Evolutionary conservation across 345 rosid genomes (phyloP), one percentile per base, ranked within the genome.

Genomic region (Turritis glabra): DNA sequence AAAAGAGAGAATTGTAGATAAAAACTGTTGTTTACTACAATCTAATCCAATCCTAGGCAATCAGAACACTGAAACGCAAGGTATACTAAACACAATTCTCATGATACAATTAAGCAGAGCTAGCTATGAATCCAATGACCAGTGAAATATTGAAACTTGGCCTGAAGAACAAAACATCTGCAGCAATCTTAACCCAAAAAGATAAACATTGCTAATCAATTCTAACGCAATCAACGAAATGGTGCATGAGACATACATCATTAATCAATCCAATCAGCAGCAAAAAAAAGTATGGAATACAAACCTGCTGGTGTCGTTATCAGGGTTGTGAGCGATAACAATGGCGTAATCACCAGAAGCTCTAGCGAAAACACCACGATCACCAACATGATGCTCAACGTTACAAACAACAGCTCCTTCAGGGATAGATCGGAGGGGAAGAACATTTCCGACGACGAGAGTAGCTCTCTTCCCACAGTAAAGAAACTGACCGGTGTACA

Each of bases 331-430:
- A 23, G 89, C 79, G 7, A 89, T 83, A 12, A 87, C 86, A 23
- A 89, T 80, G 15, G 94, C 87, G 30, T 89, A 89, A 69, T 89
- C 94, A 7, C 90, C 86, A 3, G 88, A 86, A 8, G 79, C 71
- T 13, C 90, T 75, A 44, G 90, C 90, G 19, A 86, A 54, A 5
- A 84, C 88, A 40, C 91, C 88, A 27, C 94, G 88, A 35, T 89
- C 91, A 69, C 91, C 94, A 4, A 89, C 94, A 50, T 87, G 89
- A 29, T 85, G 94, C 69, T 87, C 91, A 25, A 89, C 94, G 26
- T 89, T 89, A 29, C 94, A 89, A 1, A 87, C 84, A 7, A 87
- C 94, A 33, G 89, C 89, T 22, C 94, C 94, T 64, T 89, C 94
- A 15, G 91, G 94, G 29, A 89, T 85, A 37, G 87, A 79, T 72